Base-by-base conservation (phyloP, 2,329 filamentous ascomycete genomes). In the Orbilia oligospora region DNA sequence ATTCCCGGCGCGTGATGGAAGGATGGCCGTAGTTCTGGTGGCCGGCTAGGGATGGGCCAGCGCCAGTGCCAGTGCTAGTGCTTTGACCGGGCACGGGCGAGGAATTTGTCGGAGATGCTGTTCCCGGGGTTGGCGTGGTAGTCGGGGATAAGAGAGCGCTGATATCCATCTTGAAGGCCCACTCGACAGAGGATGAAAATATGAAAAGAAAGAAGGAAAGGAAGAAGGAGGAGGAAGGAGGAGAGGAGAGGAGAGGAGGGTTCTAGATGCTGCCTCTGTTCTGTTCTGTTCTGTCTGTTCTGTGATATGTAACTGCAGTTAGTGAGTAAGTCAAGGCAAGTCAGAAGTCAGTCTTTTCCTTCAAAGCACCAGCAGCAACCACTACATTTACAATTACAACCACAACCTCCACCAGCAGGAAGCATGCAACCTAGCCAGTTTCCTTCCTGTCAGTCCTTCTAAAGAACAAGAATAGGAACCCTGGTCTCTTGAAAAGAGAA, bases 71-170 rank as follows among this genome's bases (percentile, higher is more conserved):
- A 46, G 46, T 16, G 56, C 65, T 67, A 48, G 65, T 64, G 72
- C 49, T 58, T 33, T 49, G 49, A 58, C 73, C 67, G 67, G 73
- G 68, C 67, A 77, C 73, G 73, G 73, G 73, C 73, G 73, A 71
- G 61, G 73, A 77, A 71, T 77, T 77, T 67, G 67, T 61, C 10
- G 73, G 73, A 71, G 73, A 77, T 33, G 67, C 73, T 27, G 73
- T 53, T 49, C 73, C 73, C 73, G 76, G 76, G 69, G 69, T 72
- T 38, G 76, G 76, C 68, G 76, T 73, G n/a, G 76, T 67, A 20
- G 75, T 71, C 69, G 76, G 76, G 56, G 76, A 79, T 71, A 79
- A 71, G 36, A 79, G 63, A 22, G 69, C 49, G 44, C 67, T 79
- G 76, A 79, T 79, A 49, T 79, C 76, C 76, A 79, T 79, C 64